Percentiles rank a stretch among this genome's conserved stretches.
These are phyloP conservation scores for Penicillium sclerotiorum DNA, from an alignment of 2,329 filamentous ascomycete species.

Conservation along the genomic window DNA sequence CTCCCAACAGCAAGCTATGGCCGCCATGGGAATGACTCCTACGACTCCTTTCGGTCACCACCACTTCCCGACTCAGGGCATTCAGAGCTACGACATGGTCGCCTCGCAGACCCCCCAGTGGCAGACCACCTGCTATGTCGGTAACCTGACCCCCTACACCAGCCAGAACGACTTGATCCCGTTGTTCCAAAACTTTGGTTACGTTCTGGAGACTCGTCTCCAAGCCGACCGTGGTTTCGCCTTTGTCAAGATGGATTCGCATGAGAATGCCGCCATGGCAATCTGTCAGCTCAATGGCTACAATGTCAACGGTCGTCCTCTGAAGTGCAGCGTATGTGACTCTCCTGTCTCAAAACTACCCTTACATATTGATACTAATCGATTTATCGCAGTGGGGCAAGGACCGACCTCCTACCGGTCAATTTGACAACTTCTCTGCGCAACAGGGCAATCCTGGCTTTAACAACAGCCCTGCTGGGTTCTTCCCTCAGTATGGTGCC, in stretches of 20 bases:
- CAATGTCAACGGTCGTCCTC: constrained; percentile 91
- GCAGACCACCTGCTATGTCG: constrained; percentile 98
- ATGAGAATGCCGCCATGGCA: constrained; percentile 97
- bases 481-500: constrained; percentile 94
- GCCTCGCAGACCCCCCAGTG: constrained; percentile 91
- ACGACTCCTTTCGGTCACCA: constrained; percentile 96
- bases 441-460: constrained; percentile 68
- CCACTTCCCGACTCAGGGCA: constrained; percentile 94
- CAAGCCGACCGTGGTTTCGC: constrained; percentile 97
- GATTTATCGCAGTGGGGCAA: constrained; percentile 90
- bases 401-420: constrained; percentile 85
- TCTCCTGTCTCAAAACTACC: constrained; percentile 1
- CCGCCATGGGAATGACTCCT: constrained; percentile 95
- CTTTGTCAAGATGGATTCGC: constrained; percentile 98
- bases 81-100: constrained; percentile 97
- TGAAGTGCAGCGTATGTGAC: constrained; percentile 99
- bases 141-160: constrained; percentile 96
- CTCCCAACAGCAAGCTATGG: constrained; percentile 95
- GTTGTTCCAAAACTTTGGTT: constrained; percentile 97
- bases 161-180: constrained; percentile 96
- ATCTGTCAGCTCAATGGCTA: constrained; percentile 98
- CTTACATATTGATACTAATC: constrained; percentile 25
- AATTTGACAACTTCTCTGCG: constrained; percentile 81
- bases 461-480: constrained; percentile 77
- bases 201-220: constrained; percentile 95